phyloP scores from a whole-genome alignment of 768 basidiomycete species.

The Mycena venus region DNA sequence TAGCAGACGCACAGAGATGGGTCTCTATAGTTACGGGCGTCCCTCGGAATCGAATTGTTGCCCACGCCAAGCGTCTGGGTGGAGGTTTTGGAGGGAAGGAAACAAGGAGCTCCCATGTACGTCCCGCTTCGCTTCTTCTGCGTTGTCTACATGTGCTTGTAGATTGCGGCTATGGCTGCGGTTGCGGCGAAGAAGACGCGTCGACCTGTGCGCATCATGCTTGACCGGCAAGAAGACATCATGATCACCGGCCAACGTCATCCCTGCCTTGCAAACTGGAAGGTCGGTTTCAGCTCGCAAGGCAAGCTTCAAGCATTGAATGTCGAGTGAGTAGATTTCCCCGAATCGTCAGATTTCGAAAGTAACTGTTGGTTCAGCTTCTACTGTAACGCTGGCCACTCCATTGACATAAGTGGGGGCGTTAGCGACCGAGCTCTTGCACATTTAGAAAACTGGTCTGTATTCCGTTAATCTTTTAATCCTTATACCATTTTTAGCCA shows the following conservation, averaged over 20 bases:
- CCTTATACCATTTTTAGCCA: no score
- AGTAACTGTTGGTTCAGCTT: not conserved
- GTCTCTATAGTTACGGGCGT: conserved; percentile 28
- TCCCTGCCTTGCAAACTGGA: conserved; percentile 33
- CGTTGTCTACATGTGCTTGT: not conserved
- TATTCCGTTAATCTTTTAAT: no score
- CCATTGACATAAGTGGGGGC: conserved; percentile 35
- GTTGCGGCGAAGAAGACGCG: conserved; percentile 36
- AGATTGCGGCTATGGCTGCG: conserved; percentile 34
- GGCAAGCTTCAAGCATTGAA: conserved; percentile 32
- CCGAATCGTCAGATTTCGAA: not conserved
- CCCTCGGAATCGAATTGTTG: conserved; percentile 34
- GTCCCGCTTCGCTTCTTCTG: not conserved
- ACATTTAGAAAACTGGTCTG: conserved; percentile 35
- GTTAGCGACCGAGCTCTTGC: conserved; percentile 33
- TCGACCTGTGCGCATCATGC: conserved; percentile 32
- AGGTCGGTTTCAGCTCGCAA: conserved; percentile 33
- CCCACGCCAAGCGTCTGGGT: conserved; percentile 34
- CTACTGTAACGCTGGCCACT: conserved; percentile 34
- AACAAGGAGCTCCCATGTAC: conserved; percentile 31
- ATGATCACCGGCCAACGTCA: conserved; percentile 37
- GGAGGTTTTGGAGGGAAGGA: conserved; percentile 38
- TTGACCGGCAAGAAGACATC: conserved; percentile 35
- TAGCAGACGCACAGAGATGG: conserved; percentile 30
- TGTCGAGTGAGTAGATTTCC: conserved; percentile 25